A percentile compares a stretch with the other conserved stretches of the same genome.
Evolutionary conservation across 108 stramenopile genomes (phyloP).

Genomic region (Conticribra guillardii): DNA sequence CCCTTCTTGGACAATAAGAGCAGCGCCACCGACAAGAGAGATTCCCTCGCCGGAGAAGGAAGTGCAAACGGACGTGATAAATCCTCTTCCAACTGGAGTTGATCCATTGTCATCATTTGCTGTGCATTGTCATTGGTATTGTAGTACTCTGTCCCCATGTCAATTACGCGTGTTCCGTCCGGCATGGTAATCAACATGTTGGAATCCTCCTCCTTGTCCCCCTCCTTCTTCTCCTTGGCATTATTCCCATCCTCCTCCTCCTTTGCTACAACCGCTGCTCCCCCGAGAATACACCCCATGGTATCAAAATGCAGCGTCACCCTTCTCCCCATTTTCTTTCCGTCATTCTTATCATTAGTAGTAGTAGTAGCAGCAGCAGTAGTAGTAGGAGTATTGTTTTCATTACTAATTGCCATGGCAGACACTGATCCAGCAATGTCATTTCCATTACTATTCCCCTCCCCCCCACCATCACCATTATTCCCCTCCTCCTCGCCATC

Average conservation of each 20-base stretch:
- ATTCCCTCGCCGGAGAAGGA: slow-evolving; percentile 77
- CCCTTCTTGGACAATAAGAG: slow-evolving; percentile 77
- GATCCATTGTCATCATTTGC: slow-evolving; percentile 11
- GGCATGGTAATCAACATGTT: slow-evolving; percentile 17
- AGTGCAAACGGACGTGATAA: slow-evolving; percentile 63
- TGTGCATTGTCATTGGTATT: slow-evolving; percentile 7
- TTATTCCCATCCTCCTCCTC: slow-evolving; percentile 28
- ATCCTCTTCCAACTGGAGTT: slow-evolving; percentile 49
- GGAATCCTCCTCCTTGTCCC: neutral
- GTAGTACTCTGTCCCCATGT: slow-evolving; percentile 12
- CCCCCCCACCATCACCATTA: slow-evolving; percentile 3
- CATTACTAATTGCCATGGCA: slow-evolving; percentile 4
- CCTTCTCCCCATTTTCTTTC: neutral
- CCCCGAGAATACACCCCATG: slow-evolving; percentile 36
- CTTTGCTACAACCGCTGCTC: slow-evolving; percentile 6
- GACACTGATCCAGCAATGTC: neutral
- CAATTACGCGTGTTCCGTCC: slow-evolving; percentile 27
- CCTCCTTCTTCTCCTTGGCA: too few relatives aligned
- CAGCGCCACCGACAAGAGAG: slow-evolving; percentile 65
- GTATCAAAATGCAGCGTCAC: slow-evolving; percentile 17
- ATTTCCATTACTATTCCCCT: neutral
- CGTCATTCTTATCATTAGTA: neutral
- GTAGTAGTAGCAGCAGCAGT: neutral
- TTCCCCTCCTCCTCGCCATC: slow-evolving; percentile 1
- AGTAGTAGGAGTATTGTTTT: neutral